Base-by-base conservation (phyloP, 805 yeast genomes). In the Candida oleophila region DNA sequence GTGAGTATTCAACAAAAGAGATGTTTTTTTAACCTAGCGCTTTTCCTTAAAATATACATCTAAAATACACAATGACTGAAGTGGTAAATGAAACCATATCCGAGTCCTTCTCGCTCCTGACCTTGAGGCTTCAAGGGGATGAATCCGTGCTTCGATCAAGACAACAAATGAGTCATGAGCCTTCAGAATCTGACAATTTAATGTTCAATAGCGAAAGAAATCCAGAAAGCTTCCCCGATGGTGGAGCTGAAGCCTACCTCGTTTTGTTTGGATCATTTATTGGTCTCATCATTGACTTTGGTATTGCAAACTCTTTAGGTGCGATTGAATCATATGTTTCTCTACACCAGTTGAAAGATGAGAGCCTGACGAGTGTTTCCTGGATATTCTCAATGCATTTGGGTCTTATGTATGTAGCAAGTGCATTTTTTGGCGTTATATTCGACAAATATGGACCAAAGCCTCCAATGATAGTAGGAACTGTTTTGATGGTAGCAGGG, bases 381-480 rank as follows among this genome's bases (percentile, higher is more conserved):
- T 56, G 59, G 61, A 44, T 56, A 4, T 56, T 56, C 40, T 54
- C 59, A 4, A 38, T 54, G 32, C 55, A 53, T 37, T 44, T 56
- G 34, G 56, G 55, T 34, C 46, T 54, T 30, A 48, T 53, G 55
- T 56, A 44, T 42, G 44, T 55, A 30, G 54, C 57, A n/a, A 59
- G 58, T 3, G 61, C 76, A 40, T 58, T 76, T 37, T 68, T 74
- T 4, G 81, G 82, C 2, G 66, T 69, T 2, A 57, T 74, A 16
- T 76, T 77, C 53, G 82, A 77, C 46, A 59, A 62, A 22, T 67
- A 61, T 48, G 82, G 82, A 3, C 68, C 77, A 9, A 56, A 55
- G 32, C 63, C 55, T 30, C 65, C 66, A 15, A 56, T 75, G 49
- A 56, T 65, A 3, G 49, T 65, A 3, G 80, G 80, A 1, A 55